A percentile compares a stretch with the other conserved stretches of the same genome.
These are phyloP conservation scores for Lumnitzera racemosa DNA, from an alignment of 345 rosid species.

Conservation along the genomic window DNA sequence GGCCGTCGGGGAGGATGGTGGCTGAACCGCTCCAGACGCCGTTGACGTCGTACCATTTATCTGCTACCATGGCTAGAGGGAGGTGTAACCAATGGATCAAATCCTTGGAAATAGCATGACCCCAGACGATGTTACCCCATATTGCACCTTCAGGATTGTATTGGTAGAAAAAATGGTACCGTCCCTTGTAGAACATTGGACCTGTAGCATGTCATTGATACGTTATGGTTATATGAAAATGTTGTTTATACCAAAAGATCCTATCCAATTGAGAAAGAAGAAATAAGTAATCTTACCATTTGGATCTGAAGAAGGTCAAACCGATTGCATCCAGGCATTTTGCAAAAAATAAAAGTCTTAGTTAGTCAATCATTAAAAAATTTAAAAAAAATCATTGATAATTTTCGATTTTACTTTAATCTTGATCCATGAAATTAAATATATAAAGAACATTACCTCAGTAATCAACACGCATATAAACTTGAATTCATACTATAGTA, in stretches of 20 bases:
- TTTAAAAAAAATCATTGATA: no score
- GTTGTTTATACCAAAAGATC: no score
- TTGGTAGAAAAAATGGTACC: constrained; percentile 95
- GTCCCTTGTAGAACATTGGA: constrained; percentile 84
- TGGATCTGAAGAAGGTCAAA: constrained; percentile 53
- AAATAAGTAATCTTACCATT: constrained; percentile 41
- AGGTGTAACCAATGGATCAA: constrained; percentile 84
- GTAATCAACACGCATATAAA: no score
- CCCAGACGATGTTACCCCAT: constrained; percentile 97
- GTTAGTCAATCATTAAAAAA: no score
- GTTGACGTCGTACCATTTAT: constrained; percentile 67
- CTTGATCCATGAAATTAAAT: no score
- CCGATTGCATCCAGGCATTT: neutral
- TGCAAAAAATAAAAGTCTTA: no score
- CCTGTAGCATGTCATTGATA: constrained; percentile 26
- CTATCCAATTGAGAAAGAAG: neutral
- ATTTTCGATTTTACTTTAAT: no score
- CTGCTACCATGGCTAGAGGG: constrained; percentile 80
- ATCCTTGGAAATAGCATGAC: constrained; percentile 82
- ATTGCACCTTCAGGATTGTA: constrained; percentile 79
- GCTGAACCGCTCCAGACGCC: constrained; percentile 98
- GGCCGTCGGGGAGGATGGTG: constrained; percentile 73
- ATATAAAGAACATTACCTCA: no score
- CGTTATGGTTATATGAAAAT: no score
- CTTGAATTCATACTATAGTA: no score